Base-by-base conservation (phyloP, 371 early-diverging fungal species). In the Chytridiales sp. region DNA sequence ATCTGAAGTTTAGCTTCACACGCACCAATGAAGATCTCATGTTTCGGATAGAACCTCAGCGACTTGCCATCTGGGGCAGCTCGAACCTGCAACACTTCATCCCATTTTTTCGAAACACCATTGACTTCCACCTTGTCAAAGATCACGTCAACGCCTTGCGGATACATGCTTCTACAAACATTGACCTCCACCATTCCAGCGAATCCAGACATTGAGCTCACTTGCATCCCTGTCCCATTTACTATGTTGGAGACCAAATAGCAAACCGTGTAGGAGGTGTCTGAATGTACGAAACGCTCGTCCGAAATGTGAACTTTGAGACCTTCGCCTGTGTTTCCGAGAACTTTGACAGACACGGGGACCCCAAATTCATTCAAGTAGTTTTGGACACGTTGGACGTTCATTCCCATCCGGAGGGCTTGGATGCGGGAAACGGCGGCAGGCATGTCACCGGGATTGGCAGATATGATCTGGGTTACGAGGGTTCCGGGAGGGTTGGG, bases 401-500 rank as follows among this genome's bases (percentile, higher is more conserved):
- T 34, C 2, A 56, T 27, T 4, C 60, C 61, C n/a, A 60, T 66
- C 44, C 53, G 61, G 29, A 41, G 34, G 21, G 46, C 21, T 13
- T 48, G 55, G 27, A 61, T 47, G 29, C 81, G 80, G 8, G 85
- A 82, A 29, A 85, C 76, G 6, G 80, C 73, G 15, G 82, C 78
- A 6, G 85, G 82, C 26, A 84, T 73, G 75, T 81, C 77, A 26
- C 82, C 85, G 42, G 39, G 15, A 29, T 62, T 74, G 58, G 78
- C 70, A 59, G 83, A 82, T 43, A 81, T 58, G 29, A 86, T 69
- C 67, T 80, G 85, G 0, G 82, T 85, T 5, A 87, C 77, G 53
- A 36, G 27, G 15, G 50, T 9, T 30, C 38, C 38, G 27, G 55
- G 32, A 9, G 21, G 13, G 21, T 80, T 76, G 22, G 84, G 83